These are phyloP conservation scores for Beauveria caledonica DNA, from an alignment of 2,329 filamentous ascomycete species.

Conservation along the genomic window DNA sequence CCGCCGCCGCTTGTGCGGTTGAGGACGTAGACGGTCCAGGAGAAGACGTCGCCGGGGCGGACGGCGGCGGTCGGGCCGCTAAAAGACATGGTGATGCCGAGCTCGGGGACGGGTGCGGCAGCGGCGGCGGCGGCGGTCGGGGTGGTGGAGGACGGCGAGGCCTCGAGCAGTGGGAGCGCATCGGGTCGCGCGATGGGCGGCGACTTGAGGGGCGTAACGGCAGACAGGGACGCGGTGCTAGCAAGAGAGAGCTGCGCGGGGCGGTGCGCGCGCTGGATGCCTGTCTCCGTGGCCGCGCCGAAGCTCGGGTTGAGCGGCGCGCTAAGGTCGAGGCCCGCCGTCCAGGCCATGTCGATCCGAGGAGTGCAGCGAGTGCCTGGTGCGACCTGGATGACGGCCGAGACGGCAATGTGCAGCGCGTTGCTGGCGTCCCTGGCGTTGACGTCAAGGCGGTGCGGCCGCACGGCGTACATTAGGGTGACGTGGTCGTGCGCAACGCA, in stretches of 20 bases:
- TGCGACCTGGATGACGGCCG: conserved; percentile 47
- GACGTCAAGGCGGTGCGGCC: conserved; percentile 39
- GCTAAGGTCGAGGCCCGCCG: conserved; percentile 61
- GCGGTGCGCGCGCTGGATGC: conserved; percentile 52
- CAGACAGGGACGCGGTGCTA: conserved; percentile 36
- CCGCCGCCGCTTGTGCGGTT: conserved; percentile 52
- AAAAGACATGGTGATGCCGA: conserved; percentile 71
- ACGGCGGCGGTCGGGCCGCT: conserved; percentile 50
- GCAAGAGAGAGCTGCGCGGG: conserved; percentile 56
- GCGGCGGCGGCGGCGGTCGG: conserved; percentile 26
- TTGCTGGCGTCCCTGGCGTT: conserved; percentile 38
- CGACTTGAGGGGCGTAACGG: conserved; percentile 46
- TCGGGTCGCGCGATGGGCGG: conserved; percentile 52
- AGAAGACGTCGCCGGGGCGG: conserved; percentile 57
- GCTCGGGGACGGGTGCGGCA: conserved; percentile 45
- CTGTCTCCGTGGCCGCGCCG: conserved; percentile 41
- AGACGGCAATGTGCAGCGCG: conserved; percentile 52
- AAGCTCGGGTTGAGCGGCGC: conserved; percentile 56
- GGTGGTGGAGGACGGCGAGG: conserved; percentile 23
- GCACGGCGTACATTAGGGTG: conserved; percentile 17
- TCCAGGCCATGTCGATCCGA: conserved; percentile 58
- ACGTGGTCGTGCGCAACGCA: conserved; percentile 68
- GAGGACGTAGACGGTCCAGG: conserved; percentile 67
- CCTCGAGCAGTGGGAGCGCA: conserved; percentile 50
- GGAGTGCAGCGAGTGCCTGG: conserved; percentile 49